Base-by-base conservation (phyloP, 129 eudicot species). In the Tanacetum coccineum region DNA sequence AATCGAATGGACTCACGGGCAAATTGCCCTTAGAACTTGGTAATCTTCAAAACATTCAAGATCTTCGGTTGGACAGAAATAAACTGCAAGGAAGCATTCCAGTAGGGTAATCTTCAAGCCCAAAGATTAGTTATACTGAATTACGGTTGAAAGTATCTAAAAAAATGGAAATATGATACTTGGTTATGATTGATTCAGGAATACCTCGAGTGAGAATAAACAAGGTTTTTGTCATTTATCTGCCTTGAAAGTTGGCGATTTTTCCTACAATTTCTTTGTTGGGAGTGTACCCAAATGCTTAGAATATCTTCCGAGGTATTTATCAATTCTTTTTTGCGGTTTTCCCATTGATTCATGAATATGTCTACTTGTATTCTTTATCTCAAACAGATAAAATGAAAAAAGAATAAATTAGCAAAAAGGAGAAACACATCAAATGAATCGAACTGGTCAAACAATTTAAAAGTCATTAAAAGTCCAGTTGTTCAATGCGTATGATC, bases 41-140 rank as follows among this genome's bases (percentile, higher is more conserved):
- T n/a, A 83, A 75, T 70, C 79, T 94, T 77, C 84, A 82, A 30
- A 49, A 75, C 79, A 95, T 93, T 65, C 84, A 82, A 82, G 93
- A 86, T 50, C 95, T 94, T 79, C 87, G 84, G 77, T 60, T 94
- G 62, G 93, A 89, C 59, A 84, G 99, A 76, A 94, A 94, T 76
- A 89, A 68, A 80, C 81, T 94, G 30, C 78, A 58, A 19, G 99
- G 97, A 68, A 46, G 65, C 21, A 72, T 89, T 30, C 92, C 96
- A 9, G 95, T 82, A 49, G 71, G 62, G 64, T 77, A 62, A 50
- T 64, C 67, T 54, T 67, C 92, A 77, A 78, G 96, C 72, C 13
- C 28, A 44, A 47, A 39, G 32, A 17, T 1, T 15, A 18, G 9
- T 1, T 28, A 15, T 62, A 14, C n/a, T 45, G 46, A 40, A 36